Base-by-base conservation (phyloP, 2,329 filamentous ascomycete genomes). In the Byssoonygena ceratinophila region DNA sequence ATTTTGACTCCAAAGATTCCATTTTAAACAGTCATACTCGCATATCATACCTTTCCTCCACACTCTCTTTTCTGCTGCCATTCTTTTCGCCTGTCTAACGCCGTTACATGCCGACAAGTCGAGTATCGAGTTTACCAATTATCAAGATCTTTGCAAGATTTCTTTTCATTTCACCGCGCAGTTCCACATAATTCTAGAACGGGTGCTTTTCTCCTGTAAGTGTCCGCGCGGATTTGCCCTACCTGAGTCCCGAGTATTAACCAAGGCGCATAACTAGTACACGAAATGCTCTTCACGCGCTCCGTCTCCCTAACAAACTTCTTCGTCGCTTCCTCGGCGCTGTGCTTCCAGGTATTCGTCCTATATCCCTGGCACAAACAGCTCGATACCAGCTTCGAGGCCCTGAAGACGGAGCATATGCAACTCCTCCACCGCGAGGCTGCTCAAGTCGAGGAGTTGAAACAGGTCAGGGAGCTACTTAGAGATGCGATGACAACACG, bases 301-400 rank as follows among this genome's bases (percentile, higher is more conserved):
- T 65, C 70, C 18, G 72, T 83, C 57, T 82, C 80, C 9, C 59
- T 82, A 56, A 81, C 79, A 55, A 83, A 85, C 69, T 85, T 85
- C 62, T 62, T 76, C 57, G 79, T 85, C 55, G 82, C 81, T 50
- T 76, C 75, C 27, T 83, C 80, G 3, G 82, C 82, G 0, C 72
- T 85, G 31, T 72, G 71, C 32, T 85, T 85, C 65, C 82, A 85
- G 66, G 79, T 84, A 46, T 81, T 80, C 59, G 82, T 85, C 36
- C 71, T 85, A 9, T 85, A 85, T 65, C 82, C 82, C 1, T 85
- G 82, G 82, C 82, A 85, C 66, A 76, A 83, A 60, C 72, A 82
- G 61, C 69, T 85, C 5, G 79, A 84, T 57, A 73, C 76, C 18
- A 77, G 79, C 55, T 84, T 85, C 60, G 71, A 78, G 52, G 68